Conservation (phyloP, 345 rosid species). For the Toxicodendron radicans region DNA sequence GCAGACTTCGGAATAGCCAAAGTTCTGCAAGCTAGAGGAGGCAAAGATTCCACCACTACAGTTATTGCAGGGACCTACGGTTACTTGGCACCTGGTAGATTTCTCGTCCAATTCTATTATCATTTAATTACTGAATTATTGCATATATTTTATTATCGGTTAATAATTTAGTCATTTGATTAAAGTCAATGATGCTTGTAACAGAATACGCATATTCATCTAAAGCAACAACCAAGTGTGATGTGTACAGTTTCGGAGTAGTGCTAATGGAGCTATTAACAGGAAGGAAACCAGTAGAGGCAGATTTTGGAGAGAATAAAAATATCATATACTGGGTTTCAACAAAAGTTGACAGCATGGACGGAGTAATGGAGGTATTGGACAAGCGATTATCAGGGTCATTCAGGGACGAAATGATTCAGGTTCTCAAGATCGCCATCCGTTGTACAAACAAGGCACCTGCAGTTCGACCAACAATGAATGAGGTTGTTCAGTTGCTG, state of each 20-base stretch:
- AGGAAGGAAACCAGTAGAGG: constrained; percentile 75
- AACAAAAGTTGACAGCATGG: constrained; percentile 65
- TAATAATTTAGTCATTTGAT: neutral
- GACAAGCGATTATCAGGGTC: constrained; percentile 65
- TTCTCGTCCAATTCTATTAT: constrained; percentile 11
- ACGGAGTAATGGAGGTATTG: constrained; percentile 66
- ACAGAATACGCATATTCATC: constrained; percentile 88
- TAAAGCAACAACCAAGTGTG: constrained; percentile 86
- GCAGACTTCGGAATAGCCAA: constrained; percentile 98
- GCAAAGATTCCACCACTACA: constrained; percentile 82
- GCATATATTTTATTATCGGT: neutral
- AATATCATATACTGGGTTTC: constrained; percentile 81
- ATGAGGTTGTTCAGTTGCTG: constrained; percentile 80
- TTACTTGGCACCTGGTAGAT: constrained; percentile 83
- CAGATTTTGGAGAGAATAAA: constrained; percentile 80
- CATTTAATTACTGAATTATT: neutral
- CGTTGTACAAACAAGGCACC: constrained; percentile 69
- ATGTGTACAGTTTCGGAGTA: constrained; percentile 91
- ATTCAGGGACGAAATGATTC: constrained; percentile 70
- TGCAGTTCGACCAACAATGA: constrained; percentile 77
- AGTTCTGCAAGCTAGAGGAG: constrained; percentile 78
- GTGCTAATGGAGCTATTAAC: constrained; percentile 88
- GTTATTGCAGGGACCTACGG: constrained; percentile 91
- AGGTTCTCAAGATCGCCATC: constrained; percentile 70
- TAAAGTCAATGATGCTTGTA: constrained; percentile 4